These are phyloP conservation scores for Wickerhamomyces canadensis DNA, from an alignment of 805 yeast species.

Conservation along the genomic window DNA sequence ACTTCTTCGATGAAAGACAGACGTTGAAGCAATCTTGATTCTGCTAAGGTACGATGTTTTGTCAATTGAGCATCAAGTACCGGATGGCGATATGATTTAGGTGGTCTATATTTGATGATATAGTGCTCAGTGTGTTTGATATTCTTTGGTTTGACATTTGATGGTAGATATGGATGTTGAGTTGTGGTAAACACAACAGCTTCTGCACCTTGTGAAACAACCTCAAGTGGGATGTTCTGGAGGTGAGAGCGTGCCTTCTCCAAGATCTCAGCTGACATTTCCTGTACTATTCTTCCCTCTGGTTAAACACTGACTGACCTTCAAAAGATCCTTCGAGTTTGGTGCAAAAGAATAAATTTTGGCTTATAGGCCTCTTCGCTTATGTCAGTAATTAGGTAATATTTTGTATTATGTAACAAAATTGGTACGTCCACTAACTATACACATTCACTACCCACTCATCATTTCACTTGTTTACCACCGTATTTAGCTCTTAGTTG, in stretches of 20 bases:
- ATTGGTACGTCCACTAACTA: too few species aligned
- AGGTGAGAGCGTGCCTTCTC: conserved; percentile 36
- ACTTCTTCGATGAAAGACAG: conserved; percentile 43
- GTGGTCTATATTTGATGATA: conserved; percentile 82
- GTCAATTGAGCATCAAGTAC: conserved; percentile 71
- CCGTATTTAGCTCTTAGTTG: conserved; percentile 86
- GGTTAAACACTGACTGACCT: too few species aligned
- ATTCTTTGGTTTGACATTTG: conserved; percentile 8
- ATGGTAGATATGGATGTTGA: conserved; percentile 61
- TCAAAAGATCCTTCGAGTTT: too few species aligned
- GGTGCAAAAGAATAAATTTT: too few species aligned
- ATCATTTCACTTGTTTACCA: conserved; percentile 50
- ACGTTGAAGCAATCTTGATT: conserved; percentile 69
- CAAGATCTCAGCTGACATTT: conserved; percentile 53
- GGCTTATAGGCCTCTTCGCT: too few species aligned
- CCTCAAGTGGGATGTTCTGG: conserved; percentile 43
- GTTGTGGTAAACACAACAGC: conserved; percentile 66
- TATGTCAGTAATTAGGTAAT: too few species aligned
- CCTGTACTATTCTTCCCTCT: too few species aligned
- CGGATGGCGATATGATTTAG: conserved; percentile 87
- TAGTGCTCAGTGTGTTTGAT: conserved; percentile 30
- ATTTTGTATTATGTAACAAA: conserved; percentile 2
- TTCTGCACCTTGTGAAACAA: conserved; percentile 87
- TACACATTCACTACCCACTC: too few species aligned
- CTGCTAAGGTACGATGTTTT: conserved; percentile 76